A percentile compares a stretch with the other conserved stretches of the same genome.
Conservation (phyloP, 495 filamentous ascomycete species). For the Tuber indicum region DNA sequence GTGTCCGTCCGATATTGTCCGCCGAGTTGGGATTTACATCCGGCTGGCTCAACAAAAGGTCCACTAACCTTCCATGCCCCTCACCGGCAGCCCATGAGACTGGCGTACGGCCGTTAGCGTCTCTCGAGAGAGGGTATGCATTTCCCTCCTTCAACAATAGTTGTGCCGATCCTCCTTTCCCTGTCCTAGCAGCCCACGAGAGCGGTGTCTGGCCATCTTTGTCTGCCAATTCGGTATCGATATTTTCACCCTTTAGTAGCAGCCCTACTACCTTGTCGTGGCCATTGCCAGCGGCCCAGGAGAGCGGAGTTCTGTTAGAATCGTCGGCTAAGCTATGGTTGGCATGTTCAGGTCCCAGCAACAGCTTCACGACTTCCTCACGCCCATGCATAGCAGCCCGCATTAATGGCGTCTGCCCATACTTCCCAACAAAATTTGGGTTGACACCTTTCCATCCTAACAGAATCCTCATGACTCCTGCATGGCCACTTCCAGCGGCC, state of each 20-base stretch:
- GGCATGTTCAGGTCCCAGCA: slow-evolving; percentile 22
- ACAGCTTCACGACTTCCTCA: slow-evolving; percentile 15
- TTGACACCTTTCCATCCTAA: slow-evolving; percentile 12
- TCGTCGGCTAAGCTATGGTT: background rate
- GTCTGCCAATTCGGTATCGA: background rate
- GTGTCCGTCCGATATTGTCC: slow-evolving; percentile 49
- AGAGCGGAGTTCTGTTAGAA: background rate
- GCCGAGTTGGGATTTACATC: slow-evolving; percentile 42
- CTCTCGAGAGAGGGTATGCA: background rate
- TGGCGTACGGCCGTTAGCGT: background rate
- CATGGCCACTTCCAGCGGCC: slow-evolving; percentile 29
- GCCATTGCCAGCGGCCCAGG: background rate
- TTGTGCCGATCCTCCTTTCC: slow-evolving; percentile 10
- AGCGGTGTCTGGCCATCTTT: slow-evolving; percentile 8
- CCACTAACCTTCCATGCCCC: slow-evolving; percentile 7
- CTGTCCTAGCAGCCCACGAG: slow-evolving; percentile 8
- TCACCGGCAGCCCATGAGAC: slow-evolving; percentile 13
- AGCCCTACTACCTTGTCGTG: background rate
- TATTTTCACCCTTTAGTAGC: background rate
- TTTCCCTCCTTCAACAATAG: slow-evolving; percentile 22
- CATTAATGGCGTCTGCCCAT: slow-evolving; percentile 12
- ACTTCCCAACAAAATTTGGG: background rate
- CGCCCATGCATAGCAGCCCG: slow-evolving; percentile 14
- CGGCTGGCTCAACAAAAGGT: slow-evolving; percentile 24
- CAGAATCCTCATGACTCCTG: slow-evolving; percentile 5